A percentile compares a stretch with the other conserved stretches of the same genome.
phyloP scores from a whole-genome alignment of 306 rosid species.

The Dalbergia cultrata region DNA sequence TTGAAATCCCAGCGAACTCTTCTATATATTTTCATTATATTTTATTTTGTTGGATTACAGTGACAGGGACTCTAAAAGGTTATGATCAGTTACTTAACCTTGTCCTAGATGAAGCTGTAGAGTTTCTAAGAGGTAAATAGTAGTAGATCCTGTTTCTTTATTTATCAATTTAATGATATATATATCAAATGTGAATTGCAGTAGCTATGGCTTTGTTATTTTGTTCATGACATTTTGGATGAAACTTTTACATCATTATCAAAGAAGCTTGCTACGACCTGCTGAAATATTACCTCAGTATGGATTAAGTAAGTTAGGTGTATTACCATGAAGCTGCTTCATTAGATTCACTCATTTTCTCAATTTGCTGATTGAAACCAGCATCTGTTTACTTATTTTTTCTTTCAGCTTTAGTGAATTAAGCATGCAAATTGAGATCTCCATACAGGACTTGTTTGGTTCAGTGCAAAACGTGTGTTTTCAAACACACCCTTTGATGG shows the following conservation, averaged over 20 bases:
- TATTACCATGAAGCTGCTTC: not conserved
- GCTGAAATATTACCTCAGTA: constrained; percentile 1
- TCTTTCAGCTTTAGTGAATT: not conserved
- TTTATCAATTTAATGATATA: not conserved
- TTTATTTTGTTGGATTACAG: constrained; percentile 46
- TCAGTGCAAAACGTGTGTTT: not conserved
- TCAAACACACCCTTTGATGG: constrained; percentile 1
- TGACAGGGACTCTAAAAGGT: constrained; percentile 95
- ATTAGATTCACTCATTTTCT: constrained; percentile 3
- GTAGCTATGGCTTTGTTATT: not conserved
- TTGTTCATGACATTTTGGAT: not conserved
- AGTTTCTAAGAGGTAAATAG: constrained; percentile 84
- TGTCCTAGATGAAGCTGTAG: constrained; percentile 92
- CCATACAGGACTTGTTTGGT: constrained; percentile 11
- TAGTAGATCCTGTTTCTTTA: not conserved
- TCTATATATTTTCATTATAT: not conserved
- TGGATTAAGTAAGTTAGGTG: not conserved
- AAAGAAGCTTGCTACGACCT: not conserved
- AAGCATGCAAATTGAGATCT: not conserved
- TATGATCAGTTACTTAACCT: constrained; percentile 96
- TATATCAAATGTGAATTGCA: not conserved
- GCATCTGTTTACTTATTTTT: not conserved
- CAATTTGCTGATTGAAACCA: constrained; percentile 24
- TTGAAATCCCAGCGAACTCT: constrained; percentile 2
- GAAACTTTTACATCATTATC: not conserved